phyloP scores from a whole-genome alignment of 306 rosid genomes.

The Lathyrus sativus region DNA sequence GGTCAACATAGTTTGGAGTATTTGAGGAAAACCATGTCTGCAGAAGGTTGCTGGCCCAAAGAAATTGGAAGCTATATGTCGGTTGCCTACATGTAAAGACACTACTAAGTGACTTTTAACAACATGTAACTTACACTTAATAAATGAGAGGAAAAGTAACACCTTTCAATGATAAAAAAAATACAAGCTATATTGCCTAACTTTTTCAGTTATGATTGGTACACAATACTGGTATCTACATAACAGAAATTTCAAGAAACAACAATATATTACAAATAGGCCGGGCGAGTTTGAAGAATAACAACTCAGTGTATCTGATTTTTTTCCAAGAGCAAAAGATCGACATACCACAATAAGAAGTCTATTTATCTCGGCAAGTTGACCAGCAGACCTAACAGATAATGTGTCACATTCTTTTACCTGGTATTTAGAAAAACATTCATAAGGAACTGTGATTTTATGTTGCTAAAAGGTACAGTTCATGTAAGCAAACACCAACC shows the following conservation, averaged over 20 bases:
- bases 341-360: constrained; percentile 67
- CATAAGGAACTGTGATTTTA: no score
- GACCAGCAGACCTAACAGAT: no score
- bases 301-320: not conserved
- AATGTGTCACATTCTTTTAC: no score
- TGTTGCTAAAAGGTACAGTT: no score
- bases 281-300: constrained; percentile 8
- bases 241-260: constrained; percentile 7
- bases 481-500: no score
- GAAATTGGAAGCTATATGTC: not conserved
- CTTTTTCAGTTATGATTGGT: not conserved
- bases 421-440: no score
- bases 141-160: not conserved
- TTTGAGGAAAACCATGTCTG: not conserved
- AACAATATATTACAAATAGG: constrained; percentile 9
- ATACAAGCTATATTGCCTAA: not conserved
- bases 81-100: not conserved
- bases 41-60: not conserved
- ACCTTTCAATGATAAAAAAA: constrained; percentile 12
- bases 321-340: not conserved
- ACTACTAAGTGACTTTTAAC: not conserved
- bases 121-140: not conserved
- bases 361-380: no score
- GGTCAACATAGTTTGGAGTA: not conserved
- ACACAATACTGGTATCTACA: not conserved